Conservation (phyloP, 2,329 filamentous ascomycete genomes). For the Fusarium sororula region DNA sequence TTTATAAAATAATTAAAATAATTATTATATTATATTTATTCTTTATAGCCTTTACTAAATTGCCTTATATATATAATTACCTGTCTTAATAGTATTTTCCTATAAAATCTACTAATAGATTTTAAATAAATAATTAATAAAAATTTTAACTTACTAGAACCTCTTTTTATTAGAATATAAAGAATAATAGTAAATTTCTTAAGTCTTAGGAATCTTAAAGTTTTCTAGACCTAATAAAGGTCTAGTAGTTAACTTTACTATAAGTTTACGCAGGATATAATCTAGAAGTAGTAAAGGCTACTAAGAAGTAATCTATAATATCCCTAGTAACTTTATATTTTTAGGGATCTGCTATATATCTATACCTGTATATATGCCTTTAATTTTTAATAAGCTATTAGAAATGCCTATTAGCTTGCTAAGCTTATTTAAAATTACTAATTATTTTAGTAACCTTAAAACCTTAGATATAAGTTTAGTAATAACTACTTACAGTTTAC, state of each 20-base stretch:
- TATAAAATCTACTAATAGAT: neutral
- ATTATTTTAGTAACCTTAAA: neutral
- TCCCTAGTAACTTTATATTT: neutral
- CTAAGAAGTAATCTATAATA: neutral
- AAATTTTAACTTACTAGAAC: neutral
- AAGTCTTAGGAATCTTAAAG: neutral
- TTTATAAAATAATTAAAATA: neutral
- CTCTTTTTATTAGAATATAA: neutral
- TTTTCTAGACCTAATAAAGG: neutral
- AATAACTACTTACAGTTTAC: neutral
- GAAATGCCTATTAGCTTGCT: neutral
- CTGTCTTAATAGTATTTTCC: neutral
- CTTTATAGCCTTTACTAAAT: neutral
- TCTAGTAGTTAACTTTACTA: neutral
- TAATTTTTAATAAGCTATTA: neutral
- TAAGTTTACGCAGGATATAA: neutral
- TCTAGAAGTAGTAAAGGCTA: neutral
- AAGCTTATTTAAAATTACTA: neutral
- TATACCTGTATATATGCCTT: neutral
- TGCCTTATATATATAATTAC: neutral
- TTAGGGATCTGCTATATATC: neutral
- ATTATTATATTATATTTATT: neutral
- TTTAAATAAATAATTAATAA: neutral
- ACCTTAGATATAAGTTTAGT: neutral
- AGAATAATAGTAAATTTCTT: neutral